Conservation (phyloP, 2,329 filamentous ascomycete genomes). For the Alternaria dauci region DNA sequence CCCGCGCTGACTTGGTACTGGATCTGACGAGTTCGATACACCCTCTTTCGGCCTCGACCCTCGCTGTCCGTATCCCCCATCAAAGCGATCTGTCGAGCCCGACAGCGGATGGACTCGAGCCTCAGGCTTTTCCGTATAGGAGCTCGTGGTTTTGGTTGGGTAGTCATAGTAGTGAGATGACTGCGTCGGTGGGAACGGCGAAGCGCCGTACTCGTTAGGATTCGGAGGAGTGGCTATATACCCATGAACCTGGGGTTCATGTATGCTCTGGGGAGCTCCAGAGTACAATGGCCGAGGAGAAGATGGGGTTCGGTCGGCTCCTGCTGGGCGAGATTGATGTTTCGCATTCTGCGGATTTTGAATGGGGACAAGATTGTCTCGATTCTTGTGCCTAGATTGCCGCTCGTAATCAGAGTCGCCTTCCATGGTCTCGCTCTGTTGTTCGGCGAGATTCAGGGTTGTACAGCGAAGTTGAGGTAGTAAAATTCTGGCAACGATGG, state of each 20-base stretch:
- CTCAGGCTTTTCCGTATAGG: not conserved
- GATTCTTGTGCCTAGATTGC: not conserved
- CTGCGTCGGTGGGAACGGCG: not conserved
- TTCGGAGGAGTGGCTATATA: not conserved
- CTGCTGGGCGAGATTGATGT: not conserved
- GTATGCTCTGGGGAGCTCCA: not conserved
- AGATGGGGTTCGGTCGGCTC: not conserved
- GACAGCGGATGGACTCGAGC: not conserved
- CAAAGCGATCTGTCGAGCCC: not conserved
- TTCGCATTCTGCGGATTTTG: not conserved
- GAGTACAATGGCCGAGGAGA: not conserved
- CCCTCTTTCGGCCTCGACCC: not conserved
- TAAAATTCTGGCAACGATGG: not conserved
- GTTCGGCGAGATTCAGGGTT: not conserved
- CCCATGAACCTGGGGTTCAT: not conserved
- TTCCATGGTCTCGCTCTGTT: not conserved
- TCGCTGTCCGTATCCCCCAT: not conserved
- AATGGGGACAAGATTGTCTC: not conserved
- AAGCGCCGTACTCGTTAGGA: not conserved
- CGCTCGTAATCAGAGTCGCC: not conserved
- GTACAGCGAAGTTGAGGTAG: not conserved
- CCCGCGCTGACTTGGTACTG: not conserved
- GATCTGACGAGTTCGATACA: not conserved
- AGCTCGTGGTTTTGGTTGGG: not conserved
- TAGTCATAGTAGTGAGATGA: not conserved